Conservation (phyloP, 306 rosid species). For the cucumber (Cucumis sativus) region Cucumber_9930_V3 NC_026661.2:21117501-21118000, state of each 20-base stretch:
- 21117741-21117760: not conserved
- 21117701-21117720: slow-evolving; percentile 72
- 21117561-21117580: slow-evolving; percentile 79
- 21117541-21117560: slow-evolving; percentile 67
- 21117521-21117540: slow-evolving; percentile 86
- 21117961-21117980: slow-evolving; percentile 73
- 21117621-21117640: slow-evolving; percentile 16
- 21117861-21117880: slow-evolving; percentile 80
- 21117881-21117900: slow-evolving; percentile 84
- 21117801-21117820: slow-evolving; percentile 19
- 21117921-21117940: slow-evolving; percentile 58
- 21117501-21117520: slow-evolving; percentile 26
- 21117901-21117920: slow-evolving; percentile 66
- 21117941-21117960: slow-evolving; percentile 76
- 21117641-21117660: slow-evolving; percentile 16
- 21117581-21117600: slow-evolving; percentile 94
- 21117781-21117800: slow-evolving; percentile 16
- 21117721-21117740: slow-evolving; percentile 31
- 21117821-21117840: slow-evolving; percentile 13
- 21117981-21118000: slow-evolving; percentile 56
- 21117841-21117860: slow-evolving; percentile 70
- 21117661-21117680: slow-evolving; percentile 50
- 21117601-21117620: slow-evolving; percentile 76
- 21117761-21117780: slow-evolving; percentile 3
- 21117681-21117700: slow-evolving; percentile 70